Base-by-base conservation (phyloP, 1,284 basidiomycete species). In the Polyporus tsugae region DNA sequence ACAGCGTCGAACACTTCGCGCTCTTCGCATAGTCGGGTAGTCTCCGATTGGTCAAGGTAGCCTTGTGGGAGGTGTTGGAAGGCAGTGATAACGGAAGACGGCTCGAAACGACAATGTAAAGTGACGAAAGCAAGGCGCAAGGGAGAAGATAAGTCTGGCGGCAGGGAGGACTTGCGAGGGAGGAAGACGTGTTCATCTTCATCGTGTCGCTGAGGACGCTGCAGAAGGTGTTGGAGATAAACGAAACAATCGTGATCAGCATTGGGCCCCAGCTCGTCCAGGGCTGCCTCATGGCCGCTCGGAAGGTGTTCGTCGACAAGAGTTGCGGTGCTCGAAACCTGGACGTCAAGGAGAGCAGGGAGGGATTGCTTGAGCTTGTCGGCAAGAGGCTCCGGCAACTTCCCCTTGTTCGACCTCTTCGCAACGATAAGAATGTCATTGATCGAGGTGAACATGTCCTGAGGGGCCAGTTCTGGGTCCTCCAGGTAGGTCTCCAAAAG, bases 171-270 rank as follows among this genome's bases (percentile, higher is more conserved):
- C 36, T 67, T 65, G 58, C 71, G 69, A 33, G 67, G 69, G n/a
- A 70, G 67, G 41, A 66, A 64, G 29, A 94, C 79, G 17, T 86
- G 82, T 19, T 73, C 63, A 38, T 82, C 79, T 67, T 84, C 84
- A 29, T 83, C 83, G n/a, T 87, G 85, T 19, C 86, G 83, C 0
- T 76, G 73, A 49, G 78, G 79, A 17, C 91, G 89, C 38, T 91
- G 89, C 9, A 98, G 83, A 1, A 98, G 85, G 75, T 87, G 88
- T 15, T 86, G 88, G 5, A 98, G 88, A 79, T 98, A 99, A 2
- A 88, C 83, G 72, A 94, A 92, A 69, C 91, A 90, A 60, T 88
- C 85, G 60, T 84, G 84, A 63, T 89, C 84, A 19, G 81, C 81
- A 44, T 79, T 75, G 1, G 82, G 77, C 29, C 80, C 80, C 25